Conservation (phyloP, 257 asterid species). For the Galeopsis tetrahit region DNA sequence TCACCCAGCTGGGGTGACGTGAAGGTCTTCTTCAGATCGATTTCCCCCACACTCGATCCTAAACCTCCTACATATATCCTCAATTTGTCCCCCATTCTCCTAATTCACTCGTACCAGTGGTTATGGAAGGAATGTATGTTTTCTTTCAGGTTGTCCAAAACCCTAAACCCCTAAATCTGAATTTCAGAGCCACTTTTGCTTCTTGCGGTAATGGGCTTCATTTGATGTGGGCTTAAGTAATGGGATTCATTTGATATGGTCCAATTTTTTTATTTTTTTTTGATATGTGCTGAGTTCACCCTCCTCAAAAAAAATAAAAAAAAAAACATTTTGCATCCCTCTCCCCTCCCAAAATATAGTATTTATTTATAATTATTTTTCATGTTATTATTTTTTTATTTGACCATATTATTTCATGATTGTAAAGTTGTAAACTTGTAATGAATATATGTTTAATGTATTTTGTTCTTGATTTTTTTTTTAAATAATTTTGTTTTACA, state of each 20-base stretch:
- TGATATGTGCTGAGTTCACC: too few relatives aligned
- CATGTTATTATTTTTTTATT: too few relatives aligned
- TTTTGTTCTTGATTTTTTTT: too few relatives aligned
- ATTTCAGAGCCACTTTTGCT: not conserved
- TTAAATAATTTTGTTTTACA: too few relatives aligned
- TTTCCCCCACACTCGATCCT: slow-evolving; percentile 63
- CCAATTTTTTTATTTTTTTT: too few relatives aligned
- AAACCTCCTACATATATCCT: slow-evolving; percentile 83
- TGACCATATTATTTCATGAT: too few relatives aligned
- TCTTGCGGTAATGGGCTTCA: not conserved
- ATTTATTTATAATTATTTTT: too few relatives aligned
- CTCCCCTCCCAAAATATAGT: too few relatives aligned
- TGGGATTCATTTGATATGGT: not conserved
- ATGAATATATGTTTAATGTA: too few relatives aligned
- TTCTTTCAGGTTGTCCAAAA: not conserved
- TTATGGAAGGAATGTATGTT: not conserved
- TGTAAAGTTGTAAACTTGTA: too few relatives aligned
- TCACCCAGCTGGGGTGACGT: slow-evolving; percentile 71
- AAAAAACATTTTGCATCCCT: too few relatives aligned
- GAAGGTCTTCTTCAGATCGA: slow-evolving; percentile 75
- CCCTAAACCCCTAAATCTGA: slow-evolving; percentile 25
- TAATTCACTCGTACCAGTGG: not conserved
- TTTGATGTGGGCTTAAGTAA: not conserved
- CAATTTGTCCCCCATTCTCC: slow-evolving; percentile 41
- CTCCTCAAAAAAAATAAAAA: too few relatives aligned